Conservation (phyloP, 2,329 filamentous ascomycete genomes). For the Botryotinia narcissicola region DNA sequence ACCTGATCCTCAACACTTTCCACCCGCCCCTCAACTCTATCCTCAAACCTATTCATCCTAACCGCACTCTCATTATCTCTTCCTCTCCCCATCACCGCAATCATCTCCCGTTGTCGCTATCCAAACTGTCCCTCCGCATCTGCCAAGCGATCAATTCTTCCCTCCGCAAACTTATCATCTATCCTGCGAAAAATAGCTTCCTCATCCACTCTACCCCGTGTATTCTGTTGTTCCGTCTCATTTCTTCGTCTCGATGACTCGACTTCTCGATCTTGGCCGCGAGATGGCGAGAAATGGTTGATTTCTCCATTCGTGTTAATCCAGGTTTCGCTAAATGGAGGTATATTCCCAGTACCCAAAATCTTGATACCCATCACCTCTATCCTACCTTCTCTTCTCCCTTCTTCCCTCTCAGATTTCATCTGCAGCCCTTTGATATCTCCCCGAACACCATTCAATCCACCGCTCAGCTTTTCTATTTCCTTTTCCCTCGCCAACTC, state of each 20-base stretch:
- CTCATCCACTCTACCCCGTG: not conserved
- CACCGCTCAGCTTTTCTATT: not conserved
- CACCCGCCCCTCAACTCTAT: not conserved
- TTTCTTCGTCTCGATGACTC: not conserved
- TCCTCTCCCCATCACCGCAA: not conserved
- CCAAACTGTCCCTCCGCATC: not conserved
- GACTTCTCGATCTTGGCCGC: not conserved
- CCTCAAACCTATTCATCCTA: conserved; percentile 1
- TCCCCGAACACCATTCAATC: not conserved
- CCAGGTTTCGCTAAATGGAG: not conserved
- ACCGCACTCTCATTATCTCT: not conserved
- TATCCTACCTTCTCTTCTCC: not conserved
- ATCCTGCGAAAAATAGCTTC: not conserved
- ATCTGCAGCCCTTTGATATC: not conserved
- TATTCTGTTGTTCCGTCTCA: not conserved
- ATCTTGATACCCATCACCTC: not conserved
- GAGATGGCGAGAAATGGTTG: not conserved
- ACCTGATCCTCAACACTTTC: not conserved
- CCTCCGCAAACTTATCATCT: not conserved
- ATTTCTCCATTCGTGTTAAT: not conserved
- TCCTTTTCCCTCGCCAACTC: not conserved
- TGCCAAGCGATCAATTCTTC: not conserved
- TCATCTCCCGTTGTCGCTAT: not conserved
- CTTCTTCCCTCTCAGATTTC: conserved; percentile 1
- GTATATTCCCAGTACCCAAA: too few species aligned